Percentiles rank a stretch among this genome's conserved stretches.
Conservation (phyloP, 129 eudicot species). For the Flaveria trinervia region DNA sequence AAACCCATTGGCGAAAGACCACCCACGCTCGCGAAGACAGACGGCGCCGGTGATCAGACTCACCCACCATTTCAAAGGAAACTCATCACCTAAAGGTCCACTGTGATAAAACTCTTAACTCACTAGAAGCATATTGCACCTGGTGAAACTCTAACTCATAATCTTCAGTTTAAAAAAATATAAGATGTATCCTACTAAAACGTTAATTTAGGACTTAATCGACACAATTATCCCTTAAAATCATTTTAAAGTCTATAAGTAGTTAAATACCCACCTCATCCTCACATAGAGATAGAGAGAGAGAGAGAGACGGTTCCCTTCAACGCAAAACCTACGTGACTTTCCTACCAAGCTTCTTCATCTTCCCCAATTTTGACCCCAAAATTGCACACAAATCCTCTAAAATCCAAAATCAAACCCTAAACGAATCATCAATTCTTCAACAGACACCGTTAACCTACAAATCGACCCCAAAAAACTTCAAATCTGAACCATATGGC, state of each 20-base stretch:
- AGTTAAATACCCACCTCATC: neutral
- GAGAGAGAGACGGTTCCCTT: neutral
- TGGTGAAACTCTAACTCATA: too few species aligned
- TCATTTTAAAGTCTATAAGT: neutral
- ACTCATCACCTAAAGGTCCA: too few species aligned
- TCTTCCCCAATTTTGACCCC: neutral
- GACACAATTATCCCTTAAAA: neutral
- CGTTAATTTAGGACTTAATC: too few species aligned
- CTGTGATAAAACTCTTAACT: too few species aligned
- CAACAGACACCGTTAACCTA: neutral
- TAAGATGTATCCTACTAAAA: too few species aligned
- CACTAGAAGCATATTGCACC: too few species aligned
- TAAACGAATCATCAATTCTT: neutral
- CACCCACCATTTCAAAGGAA: too few species aligned
- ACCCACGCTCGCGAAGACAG: too few species aligned
- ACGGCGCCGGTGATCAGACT: too few species aligned
- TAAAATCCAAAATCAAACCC: neutral
- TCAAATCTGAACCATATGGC: slow-evolving; percentile 8
- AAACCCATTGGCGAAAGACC: too few species aligned
- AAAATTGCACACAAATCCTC: neutral
- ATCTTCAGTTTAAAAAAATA: too few species aligned
- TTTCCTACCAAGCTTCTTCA: neutral
- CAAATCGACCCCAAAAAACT: slow-evolving; percentile 13
- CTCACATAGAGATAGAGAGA: neutral
- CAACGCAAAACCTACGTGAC: slow-evolving; percentile 15